A percentile compares a stretch with the other conserved stretches of the same genome.
Evolutionary conservation across 2,329 filamentous ascomycete species (phyloP).

Genomic region (Hypoxylon sp.): DNA sequence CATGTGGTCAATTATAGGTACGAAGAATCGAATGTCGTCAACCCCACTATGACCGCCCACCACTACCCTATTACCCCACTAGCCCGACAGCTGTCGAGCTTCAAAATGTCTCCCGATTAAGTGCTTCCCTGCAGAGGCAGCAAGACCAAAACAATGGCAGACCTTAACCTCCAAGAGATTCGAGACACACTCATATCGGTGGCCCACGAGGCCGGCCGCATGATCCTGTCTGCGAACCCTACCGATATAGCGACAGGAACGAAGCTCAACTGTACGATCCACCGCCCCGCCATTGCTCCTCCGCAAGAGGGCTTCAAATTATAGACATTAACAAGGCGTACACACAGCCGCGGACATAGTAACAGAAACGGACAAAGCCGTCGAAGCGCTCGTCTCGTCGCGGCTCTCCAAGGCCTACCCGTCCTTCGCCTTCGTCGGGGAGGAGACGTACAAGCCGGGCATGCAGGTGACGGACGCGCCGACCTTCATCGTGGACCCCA

Average conservation of each 20-base stretch:
- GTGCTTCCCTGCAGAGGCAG: background rate
- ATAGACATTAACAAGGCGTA: slow-evolving; percentile 4
- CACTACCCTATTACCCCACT: slow-evolving; percentile 9
- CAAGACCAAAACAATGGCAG: slow-evolving; percentile 59
- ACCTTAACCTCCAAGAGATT: slow-evolving; percentile 70
- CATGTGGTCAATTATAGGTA: slow-evolving; percentile 34
- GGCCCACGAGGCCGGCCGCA: slow-evolving; percentile 72
- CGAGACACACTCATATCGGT: slow-evolving; percentile 71
- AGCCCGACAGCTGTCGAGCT: slow-evolving; percentile 10
- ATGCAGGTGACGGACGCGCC: slow-evolving; percentile 71
- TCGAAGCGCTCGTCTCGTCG: slow-evolving; percentile 71
- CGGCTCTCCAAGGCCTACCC: slow-evolving; percentile 67
- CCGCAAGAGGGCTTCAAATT: slow-evolving; percentile 12
- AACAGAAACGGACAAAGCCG: slow-evolving; percentile 75
- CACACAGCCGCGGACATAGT: slow-evolving; percentile 73
- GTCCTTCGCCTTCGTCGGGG: slow-evolving; percentile 74
- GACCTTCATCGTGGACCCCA: slow-evolving; percentile 85
- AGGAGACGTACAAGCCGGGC: slow-evolving; percentile 81
- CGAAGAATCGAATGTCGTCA: slow-evolving; percentile 10
- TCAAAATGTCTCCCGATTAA: slow-evolving; percentile 15
- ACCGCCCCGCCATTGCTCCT: slow-evolving; percentile 43
- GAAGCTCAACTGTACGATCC: slow-evolving; percentile 72
- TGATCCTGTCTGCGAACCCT: slow-evolving; percentile 73
- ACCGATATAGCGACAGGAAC: slow-evolving; percentile 68
- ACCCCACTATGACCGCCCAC: slow-evolving; percentile 22